Evolutionary conservation across 2,329 filamentous ascomycete genomes (phyloP).

Genomic region (Lomentospora prolificans): DNA sequence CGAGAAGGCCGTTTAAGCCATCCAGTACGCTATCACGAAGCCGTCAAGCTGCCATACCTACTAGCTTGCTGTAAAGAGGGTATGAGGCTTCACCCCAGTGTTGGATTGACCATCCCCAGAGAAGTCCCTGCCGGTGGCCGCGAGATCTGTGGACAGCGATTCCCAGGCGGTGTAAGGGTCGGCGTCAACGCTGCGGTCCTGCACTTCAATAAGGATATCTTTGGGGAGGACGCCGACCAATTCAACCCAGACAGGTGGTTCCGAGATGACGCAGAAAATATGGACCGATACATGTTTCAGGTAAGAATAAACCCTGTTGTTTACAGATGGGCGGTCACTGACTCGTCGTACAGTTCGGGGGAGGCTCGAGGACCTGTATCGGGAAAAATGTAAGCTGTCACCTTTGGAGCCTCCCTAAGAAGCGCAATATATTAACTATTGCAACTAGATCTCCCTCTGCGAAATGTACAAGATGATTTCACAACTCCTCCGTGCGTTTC

Average conservation of each 20-base stretch:
- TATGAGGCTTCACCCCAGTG: background rate
- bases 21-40: background rate
- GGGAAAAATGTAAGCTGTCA: background rate
- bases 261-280: background rate
- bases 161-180: background rate
- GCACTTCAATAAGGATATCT: background rate
- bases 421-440: background rate
- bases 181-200: background rate
- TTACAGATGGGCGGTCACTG: background rate
- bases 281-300: conserved; percentile 2
- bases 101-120: background rate
- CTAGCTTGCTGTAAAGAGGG: background rate
- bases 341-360: background rate
- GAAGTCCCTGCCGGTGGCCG: background rate
- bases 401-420: too few species aligned
- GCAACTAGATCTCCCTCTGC: background rate
- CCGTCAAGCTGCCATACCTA: background rate
- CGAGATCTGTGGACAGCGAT: background rate
- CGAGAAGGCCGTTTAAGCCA: background rate
- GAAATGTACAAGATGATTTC: conserved; percentile 2
- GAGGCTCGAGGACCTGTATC: background rate
- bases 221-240: background rate
- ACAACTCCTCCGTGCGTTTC: background rate
- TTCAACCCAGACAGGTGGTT: background rate
- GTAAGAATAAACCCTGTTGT: background rate